Base-by-base conservation (phyloP, 2,329 filamentous ascomycete species). In the Claviceps lovelessii region DNA sequence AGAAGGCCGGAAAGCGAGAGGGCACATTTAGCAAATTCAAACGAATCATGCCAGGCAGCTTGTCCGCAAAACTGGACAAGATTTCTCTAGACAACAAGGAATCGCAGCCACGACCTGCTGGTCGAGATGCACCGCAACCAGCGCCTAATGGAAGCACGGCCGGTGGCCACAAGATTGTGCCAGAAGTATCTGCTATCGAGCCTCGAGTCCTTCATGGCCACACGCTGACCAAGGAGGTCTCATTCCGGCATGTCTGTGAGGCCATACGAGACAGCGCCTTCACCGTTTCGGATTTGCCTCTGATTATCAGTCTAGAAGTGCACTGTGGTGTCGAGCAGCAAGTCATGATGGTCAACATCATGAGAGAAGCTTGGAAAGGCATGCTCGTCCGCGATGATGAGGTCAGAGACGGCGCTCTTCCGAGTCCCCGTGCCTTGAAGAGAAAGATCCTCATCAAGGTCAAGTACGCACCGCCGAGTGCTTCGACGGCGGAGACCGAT, bases 301-400 rank as follows among this genome's bases (percentile, higher is more conserved):
- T 98, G n/a, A 91, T 97, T 57, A 85, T 96, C 62, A 95, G 89
- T 64, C 77, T 98, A 37, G 93, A 98, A 69, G 88, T 97, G 0
- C 93, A 97, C 71, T 90, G 89, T 59, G 77, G 76, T 58, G 71
- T 81, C 0, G 78, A 85, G 55, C 93, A 98, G 69, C 93, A 98
- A 67, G 79, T 86, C 59, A 78, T 85, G 56, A 96, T 97, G 88
- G 90, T 95, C 5, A 78, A 86, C 57, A 95, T 97, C 63, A 96
- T 98, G 82, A 78, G 83, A 58, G 81, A 94, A 58, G 81, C 81
- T 31, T 98, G 90, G 88, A 76, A 76, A n/a, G 84, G 77, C 0
- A 75, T 84, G 56, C 73, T 97, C 9, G 73, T 95, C 2, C 76
- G 84, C 1, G 66, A 71, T 28, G 73, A 70, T 52, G 78, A 65